Percentiles rank a stretch among this genome's conserved stretches.
Conservation (phyloP, 495 filamentous ascomycete species). For the Penicillium canariense region DNA sequence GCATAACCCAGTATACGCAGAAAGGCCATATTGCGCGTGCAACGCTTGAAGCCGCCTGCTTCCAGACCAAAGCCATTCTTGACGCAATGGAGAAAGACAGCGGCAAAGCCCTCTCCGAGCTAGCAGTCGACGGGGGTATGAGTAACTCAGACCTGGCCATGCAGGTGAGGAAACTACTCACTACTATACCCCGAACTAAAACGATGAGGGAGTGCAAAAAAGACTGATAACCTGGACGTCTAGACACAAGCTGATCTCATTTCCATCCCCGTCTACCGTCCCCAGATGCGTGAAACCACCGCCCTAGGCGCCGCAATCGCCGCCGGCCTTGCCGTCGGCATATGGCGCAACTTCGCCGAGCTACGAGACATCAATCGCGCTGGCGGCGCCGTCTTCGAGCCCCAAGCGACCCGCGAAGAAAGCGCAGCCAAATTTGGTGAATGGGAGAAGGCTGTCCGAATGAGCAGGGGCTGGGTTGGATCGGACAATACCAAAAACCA, state of each 20-base stretch:
- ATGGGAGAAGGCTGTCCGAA: conserved; percentile 84
- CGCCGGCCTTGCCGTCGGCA: conserved; percentile 80
- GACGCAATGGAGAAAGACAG: conserved; percentile 94
- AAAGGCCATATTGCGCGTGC: conserved; percentile 91
- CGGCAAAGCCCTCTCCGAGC: conserved; percentile 69
- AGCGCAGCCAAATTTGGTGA: conserved; percentile 64
- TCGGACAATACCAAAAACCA: not conserved
- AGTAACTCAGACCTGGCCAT: conserved; percentile 90
- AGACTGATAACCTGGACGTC: not conserved
- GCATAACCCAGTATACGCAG: conserved; percentile 88
- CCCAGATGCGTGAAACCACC: conserved; percentile 85
- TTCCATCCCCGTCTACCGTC: conserved; percentile 45
- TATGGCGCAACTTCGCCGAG: conserved; percentile 81
- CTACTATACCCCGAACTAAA: too few relatives aligned
- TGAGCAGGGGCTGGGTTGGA: conserved; percentile 74
- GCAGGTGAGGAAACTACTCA: conserved; percentile 53
- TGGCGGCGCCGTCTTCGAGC: conserved; percentile 71
- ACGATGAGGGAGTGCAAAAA: too few relatives aligned
- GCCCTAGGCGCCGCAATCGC: conserved; percentile 91
- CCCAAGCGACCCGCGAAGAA: conserved; percentile 58
- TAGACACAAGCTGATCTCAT: conserved; percentile 46
- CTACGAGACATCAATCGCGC: conserved; percentile 72
- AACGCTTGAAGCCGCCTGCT: conserved; percentile 92
- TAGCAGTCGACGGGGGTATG: conserved; percentile 94
- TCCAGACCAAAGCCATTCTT: conserved; percentile 91